Conservation (phyloP, 2,329 filamentous ascomycete species). For the Thielaviopsis cerberus region DNA sequence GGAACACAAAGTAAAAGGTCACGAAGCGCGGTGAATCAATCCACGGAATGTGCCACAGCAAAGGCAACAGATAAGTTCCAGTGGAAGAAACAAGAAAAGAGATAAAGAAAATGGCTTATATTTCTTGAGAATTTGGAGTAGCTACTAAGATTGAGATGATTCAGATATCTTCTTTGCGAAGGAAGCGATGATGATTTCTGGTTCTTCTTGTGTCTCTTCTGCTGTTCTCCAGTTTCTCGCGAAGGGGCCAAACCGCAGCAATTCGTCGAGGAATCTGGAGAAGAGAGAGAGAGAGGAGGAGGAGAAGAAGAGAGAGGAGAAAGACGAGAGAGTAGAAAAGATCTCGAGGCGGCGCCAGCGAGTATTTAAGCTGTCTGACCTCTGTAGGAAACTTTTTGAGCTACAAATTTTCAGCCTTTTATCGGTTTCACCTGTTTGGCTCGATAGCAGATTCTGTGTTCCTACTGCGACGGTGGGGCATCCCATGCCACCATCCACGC, state of each 20-base stretch:
- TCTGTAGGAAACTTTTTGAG: background rate
- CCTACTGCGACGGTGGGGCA: background rate
- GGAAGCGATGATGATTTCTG: background rate
- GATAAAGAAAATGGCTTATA: background rate
- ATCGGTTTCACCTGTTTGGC: background rate
- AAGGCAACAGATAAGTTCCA: conserved; percentile 6
- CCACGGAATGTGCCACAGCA: conserved; percentile 9
- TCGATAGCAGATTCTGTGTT: conserved; percentile 6
- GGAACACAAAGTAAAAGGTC: background rate
- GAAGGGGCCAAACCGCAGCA: conserved; percentile 10
- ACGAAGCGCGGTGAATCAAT: background rate
- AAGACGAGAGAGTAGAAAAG: background rate
- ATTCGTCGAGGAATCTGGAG: conserved; percentile 11
- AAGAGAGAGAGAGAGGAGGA: conserved; percentile 1
- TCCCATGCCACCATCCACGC: background rate
- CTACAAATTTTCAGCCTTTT: background rate
- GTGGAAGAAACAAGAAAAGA: conserved; percentile 6
- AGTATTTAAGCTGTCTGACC: conserved; percentile 6
- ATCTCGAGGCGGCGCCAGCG: background rate
- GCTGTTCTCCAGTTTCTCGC: conserved; percentile 12
- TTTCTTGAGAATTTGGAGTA: conserved; percentile 4
- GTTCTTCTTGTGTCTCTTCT: conserved; percentile 11
- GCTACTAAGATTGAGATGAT: conserved; percentile 1
- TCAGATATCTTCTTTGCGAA: conserved; percentile 3
- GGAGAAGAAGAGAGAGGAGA: background rate